phyloP scores from a whole-genome alignment of 441 rosid genomes.

The Gossypium schwendimanii region DNA sequence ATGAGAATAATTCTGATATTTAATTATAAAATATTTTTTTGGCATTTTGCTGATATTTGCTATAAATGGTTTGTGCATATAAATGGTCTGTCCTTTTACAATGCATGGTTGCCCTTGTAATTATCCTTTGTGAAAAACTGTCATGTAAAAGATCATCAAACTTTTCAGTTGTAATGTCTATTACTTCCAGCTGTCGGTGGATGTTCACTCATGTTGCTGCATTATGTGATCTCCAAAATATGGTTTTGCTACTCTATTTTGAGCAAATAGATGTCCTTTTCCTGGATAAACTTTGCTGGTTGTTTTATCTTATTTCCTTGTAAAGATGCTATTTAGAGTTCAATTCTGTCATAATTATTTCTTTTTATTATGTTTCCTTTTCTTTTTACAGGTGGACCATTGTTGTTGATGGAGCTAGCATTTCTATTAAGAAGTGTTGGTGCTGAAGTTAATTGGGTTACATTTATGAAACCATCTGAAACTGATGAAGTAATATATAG shows the following conservation, averaged over 20 bases:
- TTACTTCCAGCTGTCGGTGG: constrained; percentile 5
- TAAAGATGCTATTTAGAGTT: background rate
- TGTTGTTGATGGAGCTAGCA: constrained; percentile 61
- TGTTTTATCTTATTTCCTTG: background rate
- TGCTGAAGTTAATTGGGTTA: constrained; percentile 50
- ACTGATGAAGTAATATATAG: constrained; percentile 41
- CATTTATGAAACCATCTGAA: constrained; percentile 39
- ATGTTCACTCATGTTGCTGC: background rate
- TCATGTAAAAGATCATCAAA: background rate
- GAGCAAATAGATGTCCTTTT: background rate
- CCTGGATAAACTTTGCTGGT: background rate
- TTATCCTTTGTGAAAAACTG: background rate
- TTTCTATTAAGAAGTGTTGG: constrained; percentile 60
- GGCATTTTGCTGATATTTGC: background rate
- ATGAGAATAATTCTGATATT: background rate
- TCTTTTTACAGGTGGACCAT: constrained; percentile 42
- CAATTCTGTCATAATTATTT: background rate
- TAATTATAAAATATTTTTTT: background rate
- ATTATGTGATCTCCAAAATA: background rate
- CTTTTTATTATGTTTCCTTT: background rate
- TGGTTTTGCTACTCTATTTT: background rate
- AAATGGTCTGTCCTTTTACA: background rate
- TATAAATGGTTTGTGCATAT: background rate
- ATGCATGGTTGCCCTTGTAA: background rate
- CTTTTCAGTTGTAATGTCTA: background rate